These are phyloP conservation scores for Boletus rubropictus DNA, from an alignment of 768 basidiomycete genomes.

Conservation along the genomic window DNA sequence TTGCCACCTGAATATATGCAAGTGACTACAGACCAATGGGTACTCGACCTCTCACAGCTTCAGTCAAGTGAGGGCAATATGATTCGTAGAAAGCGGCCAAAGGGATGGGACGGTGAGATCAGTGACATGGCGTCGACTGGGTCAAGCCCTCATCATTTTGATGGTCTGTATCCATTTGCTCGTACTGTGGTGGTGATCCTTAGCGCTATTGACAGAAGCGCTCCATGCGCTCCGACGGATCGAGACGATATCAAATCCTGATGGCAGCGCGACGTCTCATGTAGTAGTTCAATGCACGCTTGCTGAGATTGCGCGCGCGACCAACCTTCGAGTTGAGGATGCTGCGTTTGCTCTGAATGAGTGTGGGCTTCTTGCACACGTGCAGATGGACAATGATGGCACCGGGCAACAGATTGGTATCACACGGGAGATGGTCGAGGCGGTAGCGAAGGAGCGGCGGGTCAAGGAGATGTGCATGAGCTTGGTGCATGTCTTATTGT, in stretches of 20 bases:
- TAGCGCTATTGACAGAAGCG: slow-evolving; percentile 36
- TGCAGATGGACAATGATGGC: slow-evolving; percentile 28
- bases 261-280: slow-evolving; percentile 69
- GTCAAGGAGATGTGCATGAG: slow-evolving; percentile 70
- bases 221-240: slow-evolving; percentile 52
- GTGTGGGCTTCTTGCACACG: slow-evolving; percentile 63
- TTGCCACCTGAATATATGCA: slow-evolving; percentile 49
- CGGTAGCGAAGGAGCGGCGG: slow-evolving; percentile 57
- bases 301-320: slow-evolving; percentile 70
- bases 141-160: slow-evolving; percentile 33
- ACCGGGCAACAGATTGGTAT: slow-evolving; percentile 47
- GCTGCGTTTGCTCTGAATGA: slow-evolving; percentile 85
- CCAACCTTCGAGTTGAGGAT: slow-evolving; percentile 80
- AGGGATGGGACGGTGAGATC: slow-evolving; percentile 74
- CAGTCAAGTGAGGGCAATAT: slow-evolving; percentile 31
- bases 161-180: slow-evolving; percentile 32
- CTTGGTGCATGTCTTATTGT: slow-evolving; percentile 50
- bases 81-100: slow-evolving; percentile 43
- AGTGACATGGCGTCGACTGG: slow-evolving; percentile 32
- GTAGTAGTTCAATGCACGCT: slow-evolving; percentile 66
- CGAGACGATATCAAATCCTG: slow-evolving; percentile 50
- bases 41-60: slow-evolving; percentile 36
- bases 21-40: slow-evolving; percentile 39
- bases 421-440: slow-evolving; percentile 61
- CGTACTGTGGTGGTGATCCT: slow-evolving; percentile 1